A percentile compares a stretch with the other conserved stretches of the same genome.
These are phyloP conservation scores for Scenedesmus sp. DNA, from an alignment of 163 green algal species.

Conservation along the genomic window DNA sequence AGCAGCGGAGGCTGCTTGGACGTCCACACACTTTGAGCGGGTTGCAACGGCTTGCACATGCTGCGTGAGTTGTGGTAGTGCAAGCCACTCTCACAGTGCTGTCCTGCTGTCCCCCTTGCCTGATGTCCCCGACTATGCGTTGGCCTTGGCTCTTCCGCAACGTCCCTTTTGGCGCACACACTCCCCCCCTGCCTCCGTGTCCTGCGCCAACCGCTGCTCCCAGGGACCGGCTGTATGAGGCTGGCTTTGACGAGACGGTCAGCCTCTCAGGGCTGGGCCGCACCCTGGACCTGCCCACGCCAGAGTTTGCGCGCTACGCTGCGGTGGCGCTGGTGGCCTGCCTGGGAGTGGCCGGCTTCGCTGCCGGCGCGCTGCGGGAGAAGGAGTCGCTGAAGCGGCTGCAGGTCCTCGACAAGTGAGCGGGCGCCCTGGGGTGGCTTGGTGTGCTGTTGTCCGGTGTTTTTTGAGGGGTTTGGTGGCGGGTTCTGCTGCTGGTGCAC, in stretches of 20 bases:
- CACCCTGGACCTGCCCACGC: slow-evolving; percentile 1
- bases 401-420: slow-evolving; percentile 43
- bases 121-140: no score
- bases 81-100: no score
- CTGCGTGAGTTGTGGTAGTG: no score
- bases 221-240: slow-evolving; percentile 55
- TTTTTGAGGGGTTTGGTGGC: no score
- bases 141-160: no score
- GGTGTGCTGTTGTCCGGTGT: no score
- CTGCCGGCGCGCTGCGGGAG: slow-evolving; percentile 26
- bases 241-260: slow-evolving; percentile 43
- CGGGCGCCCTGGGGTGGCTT: background rate
- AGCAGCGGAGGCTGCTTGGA: no score
- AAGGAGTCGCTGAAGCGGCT: slow-evolving; percentile 5
- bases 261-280: background rate
- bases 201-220: background rate
- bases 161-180: no score
- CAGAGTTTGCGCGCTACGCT: slow-evolving; percentile 23
- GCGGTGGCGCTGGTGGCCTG: slow-evolving; percentile 39
- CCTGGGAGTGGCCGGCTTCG: slow-evolving; percentile 45
- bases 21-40: no score
- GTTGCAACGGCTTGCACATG: no score
- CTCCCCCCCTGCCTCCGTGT: background rate
- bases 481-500: slow-evolving; percentile 16
- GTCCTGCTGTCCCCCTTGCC: no score